Evolutionary conservation across 2,329 filamentous ascomycete genomes (phyloP).

Genomic region (Ilyonectria destructans): DNA sequence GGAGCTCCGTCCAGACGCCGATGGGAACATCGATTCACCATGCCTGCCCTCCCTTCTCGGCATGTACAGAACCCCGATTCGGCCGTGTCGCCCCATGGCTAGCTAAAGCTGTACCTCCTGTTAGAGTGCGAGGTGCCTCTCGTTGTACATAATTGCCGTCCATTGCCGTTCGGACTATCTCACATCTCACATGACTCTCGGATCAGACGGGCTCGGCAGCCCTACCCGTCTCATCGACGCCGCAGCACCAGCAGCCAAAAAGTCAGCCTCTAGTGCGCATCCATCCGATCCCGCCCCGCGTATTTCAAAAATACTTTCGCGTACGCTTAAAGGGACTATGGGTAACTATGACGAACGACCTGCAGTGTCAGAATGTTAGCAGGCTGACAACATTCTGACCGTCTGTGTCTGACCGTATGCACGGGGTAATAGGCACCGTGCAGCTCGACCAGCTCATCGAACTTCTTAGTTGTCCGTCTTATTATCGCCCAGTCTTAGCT

Average conservation of each 20-base stretch:
- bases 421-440: neutral
- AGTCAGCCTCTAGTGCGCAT: neutral
- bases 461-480: neutral
- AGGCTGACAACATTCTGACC: neutral
- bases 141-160: no score
- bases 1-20: constrained; percentile 12
- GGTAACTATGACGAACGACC: neutral
- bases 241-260: neutral
- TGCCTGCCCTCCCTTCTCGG: neutral
- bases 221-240: neutral
- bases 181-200: neutral
- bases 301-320: neutral
- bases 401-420: neutral
- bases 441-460: neutral
- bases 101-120: no score
- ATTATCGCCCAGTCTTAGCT: neutral
- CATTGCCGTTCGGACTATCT: no score
- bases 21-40: no score
- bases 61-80: neutral
- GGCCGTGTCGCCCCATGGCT: neutral
- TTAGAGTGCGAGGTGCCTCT: no score
- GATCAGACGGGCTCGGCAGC: constrained; percentile 12
- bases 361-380: neutral
- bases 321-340: no score
- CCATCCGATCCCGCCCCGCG: no score